phyloP scores from a whole-genome alignment of 2,329 filamentous ascomycete species.

The Zymoseptoria passerinii region DNA sequence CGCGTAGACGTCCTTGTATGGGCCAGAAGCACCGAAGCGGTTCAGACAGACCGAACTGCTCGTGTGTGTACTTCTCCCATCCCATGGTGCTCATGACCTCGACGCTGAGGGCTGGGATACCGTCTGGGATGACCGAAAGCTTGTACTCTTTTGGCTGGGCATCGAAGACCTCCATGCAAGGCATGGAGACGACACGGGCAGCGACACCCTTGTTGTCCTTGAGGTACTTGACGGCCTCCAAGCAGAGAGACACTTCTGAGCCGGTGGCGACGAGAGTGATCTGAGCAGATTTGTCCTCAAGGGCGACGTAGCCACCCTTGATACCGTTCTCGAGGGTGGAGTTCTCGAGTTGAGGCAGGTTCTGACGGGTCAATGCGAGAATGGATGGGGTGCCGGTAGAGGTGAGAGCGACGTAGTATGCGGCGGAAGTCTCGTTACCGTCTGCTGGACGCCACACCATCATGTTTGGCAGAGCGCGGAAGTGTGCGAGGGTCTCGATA shows the following conservation, averaged over 20 bases:
- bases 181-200: slow-evolving; percentile 88
- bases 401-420: slow-evolving; percentile 92
- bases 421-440: slow-evolving; percentile 94
- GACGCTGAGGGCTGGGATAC: slow-evolving; percentile 84
- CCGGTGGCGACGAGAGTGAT: slow-evolving; percentile 90
- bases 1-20: slow-evolving; percentile 97
- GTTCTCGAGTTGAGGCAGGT: slow-evolving; percentile 93
- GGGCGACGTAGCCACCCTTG: slow-evolving; percentile 91
- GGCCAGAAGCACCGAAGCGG: slow-evolving; percentile 93
- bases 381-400: slow-evolving; percentile 86
- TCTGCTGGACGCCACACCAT: slow-evolving; percentile 99
- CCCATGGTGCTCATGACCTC: slow-evolving; percentile 97
- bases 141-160: slow-evolving; percentile 89
- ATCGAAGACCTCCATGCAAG: slow-evolving; percentile 96
- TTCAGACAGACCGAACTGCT: slow-evolving; percentile 98
- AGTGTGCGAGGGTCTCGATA: slow-evolving; percentile 95
- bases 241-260: slow-evolving; percentile 87
- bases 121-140: slow-evolving; percentile 84
- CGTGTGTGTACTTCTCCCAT: slow-evolving; percentile 98
- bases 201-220: slow-evolving; percentile 80
- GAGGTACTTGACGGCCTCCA: slow-evolving; percentile 87
- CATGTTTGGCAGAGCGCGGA: slow-evolving; percentile 97
- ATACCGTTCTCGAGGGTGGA: slow-evolving; percentile 80
- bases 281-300: slow-evolving; percentile 74
- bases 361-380: slow-evolving; percentile 91